Percentiles rank a stretch among this genome's conserved stretches.
These are phyloP conservation scores for Paracamarosporium sp. DNA, from an alignment of 2,329 filamentous ascomycete species.

Conservation along the genomic window DNA sequence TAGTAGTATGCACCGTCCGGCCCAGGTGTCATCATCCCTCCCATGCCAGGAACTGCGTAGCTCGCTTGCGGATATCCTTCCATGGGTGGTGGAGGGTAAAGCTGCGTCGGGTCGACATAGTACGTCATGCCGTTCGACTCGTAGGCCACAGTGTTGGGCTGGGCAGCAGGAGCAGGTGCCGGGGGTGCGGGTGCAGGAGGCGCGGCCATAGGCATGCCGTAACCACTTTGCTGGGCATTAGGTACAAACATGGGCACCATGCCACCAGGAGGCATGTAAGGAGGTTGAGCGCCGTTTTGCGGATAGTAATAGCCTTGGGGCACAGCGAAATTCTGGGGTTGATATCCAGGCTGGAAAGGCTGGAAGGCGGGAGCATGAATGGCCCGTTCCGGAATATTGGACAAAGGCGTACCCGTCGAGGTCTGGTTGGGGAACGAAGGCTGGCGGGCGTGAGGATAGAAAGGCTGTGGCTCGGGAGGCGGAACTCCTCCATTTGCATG, in stretches of 20 bases:
- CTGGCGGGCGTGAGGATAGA: conserved; percentile 69
- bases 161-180: conserved; percentile 39
- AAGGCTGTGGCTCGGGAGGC: conserved; percentile 50
- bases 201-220: conserved; percentile 48
- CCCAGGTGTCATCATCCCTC: conserved; percentile 75
- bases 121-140: conserved; percentile 97
- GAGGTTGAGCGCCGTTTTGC: conserved; percentile 44
- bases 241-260: conserved; percentile 66
- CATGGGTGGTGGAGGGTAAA: conserved; percentile 58
- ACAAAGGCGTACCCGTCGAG: conserved; percentile 79
- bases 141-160: conserved; percentile 72
- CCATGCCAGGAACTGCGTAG: conserved; percentile 71
- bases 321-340: conserved; percentile 48
- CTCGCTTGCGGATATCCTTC: conserved; percentile 47
- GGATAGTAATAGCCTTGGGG: conserved; percentile 69
- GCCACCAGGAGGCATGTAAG: conserved; percentile 53
- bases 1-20: conserved; percentile 64
- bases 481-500: conserved; percentile 69
- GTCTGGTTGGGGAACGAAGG: conserved; percentile 74
- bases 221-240: conserved; percentile 57
- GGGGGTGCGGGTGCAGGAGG: conserved; percentile 30
- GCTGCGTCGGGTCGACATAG: conserved; percentile 84
- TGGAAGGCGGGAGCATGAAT: conserved; percentile 93
- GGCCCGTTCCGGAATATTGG: conserved; percentile 90
- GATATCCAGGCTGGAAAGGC: conserved; percentile 63